Evolutionary conservation across 116 monocot species (phyloP).

Genomic region (Posidonia oceanica): DNA sequence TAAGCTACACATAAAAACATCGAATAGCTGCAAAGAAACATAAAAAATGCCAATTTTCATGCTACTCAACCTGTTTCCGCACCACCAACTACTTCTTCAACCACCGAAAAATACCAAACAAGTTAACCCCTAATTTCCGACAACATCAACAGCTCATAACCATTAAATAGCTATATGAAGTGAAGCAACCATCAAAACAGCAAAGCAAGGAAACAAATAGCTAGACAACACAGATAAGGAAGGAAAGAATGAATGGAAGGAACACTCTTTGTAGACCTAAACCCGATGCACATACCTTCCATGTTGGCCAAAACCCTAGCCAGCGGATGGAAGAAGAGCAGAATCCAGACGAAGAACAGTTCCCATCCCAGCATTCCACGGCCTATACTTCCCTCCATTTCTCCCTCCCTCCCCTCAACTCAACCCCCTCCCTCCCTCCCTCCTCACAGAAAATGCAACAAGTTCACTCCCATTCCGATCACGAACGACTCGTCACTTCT

Average conservation of each 20-base stretch:
- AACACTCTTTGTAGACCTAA: background rate
- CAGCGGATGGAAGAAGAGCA: slow-evolving; percentile 2
- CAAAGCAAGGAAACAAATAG: background rate
- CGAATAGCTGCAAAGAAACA: too few species aligned
- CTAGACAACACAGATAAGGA: background rate
- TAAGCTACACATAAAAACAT: too few species aligned
- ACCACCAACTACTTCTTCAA: too few species aligned
- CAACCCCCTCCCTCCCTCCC: background rate
- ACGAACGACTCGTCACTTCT: background rate
- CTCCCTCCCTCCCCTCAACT: background rate
- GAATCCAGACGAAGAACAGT: background rate
- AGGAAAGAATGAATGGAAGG: background rate
- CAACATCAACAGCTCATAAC: background rate
- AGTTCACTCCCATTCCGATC: background rate
- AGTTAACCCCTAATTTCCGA: background rate
- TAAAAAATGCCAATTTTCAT: too few species aligned
- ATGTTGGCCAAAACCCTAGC: slow-evolving; percentile 20
- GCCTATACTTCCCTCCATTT: background rate
- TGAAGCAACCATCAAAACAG: background rate
- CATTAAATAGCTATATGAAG: background rate
- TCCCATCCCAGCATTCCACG: background rate
- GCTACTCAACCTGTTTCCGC: too few species aligned
- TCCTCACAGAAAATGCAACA: background rate
- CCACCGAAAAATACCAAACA: too few species aligned
- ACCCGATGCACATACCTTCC: slow-evolving; percentile 10